phyloP scores from a whole-genome alignment of 2,329 filamentous ascomycete species.

The Phialophora expanda region DNA sequence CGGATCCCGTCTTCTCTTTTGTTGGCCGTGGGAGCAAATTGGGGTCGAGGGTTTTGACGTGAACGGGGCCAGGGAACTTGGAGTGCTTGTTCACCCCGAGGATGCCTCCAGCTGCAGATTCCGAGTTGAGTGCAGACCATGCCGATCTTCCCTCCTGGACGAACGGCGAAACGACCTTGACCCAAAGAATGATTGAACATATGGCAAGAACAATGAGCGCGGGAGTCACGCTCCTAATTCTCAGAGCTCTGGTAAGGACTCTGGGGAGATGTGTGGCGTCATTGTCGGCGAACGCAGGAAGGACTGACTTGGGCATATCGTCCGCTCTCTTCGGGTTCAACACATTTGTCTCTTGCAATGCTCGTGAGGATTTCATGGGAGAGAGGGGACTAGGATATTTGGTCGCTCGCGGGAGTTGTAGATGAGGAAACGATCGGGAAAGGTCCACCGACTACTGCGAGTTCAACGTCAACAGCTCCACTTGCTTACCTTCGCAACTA shows the following conservation, averaged over 20 bases:
- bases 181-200: constrained; percentile 27
- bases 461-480: not conserved
- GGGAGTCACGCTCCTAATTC: not conserved
- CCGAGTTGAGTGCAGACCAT: constrained; percentile 43
- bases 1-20: constrained; percentile 42
- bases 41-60: constrained; percentile 56
- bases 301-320: not conserved
- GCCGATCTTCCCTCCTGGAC: constrained; percentile 29
- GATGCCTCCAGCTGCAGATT: constrained; percentile 43
- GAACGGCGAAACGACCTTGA: constrained; percentile 29
- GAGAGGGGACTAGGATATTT: not conserved
- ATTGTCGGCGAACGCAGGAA: not conserved
- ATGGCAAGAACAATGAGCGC: constrained; percentile 16
- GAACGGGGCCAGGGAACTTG: constrained; percentile 56
- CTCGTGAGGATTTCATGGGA: not conserved
- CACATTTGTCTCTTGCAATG: not conserved
- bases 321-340: not conserved
- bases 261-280: not conserved
- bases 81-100: constrained; percentile 57
- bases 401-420: not conserved
- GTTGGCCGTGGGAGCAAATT: constrained; percentile 49
- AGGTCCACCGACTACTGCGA: constrained; percentile 5
- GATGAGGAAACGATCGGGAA: constrained; percentile 1
- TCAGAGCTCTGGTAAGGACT: not conserved
- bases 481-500: not conserved